phyloP scores from a whole-genome alignment of 306 rosid genomes.

The Begonia fuchsioides region DNA sequence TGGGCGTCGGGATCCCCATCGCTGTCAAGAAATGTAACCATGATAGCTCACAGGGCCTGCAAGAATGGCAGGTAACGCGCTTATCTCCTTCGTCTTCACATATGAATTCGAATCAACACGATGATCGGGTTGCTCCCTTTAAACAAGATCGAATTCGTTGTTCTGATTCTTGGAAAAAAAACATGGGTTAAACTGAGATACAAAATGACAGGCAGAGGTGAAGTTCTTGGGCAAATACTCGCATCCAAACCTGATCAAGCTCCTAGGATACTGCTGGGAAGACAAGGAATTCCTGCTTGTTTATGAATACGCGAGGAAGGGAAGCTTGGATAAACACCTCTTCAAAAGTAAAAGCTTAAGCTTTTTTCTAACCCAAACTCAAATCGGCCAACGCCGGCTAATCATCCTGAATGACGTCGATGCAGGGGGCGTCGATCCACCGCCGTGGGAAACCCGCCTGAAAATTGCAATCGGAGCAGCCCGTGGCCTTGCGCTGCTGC shows the following conservation, averaged over 20 bases:
- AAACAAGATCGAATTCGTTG: too few relatives aligned
- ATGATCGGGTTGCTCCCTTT: too few relatives aligned
- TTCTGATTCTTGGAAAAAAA: too few relatives aligned
- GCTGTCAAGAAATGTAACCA: conserved; percentile 70
- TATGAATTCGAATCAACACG: too few relatives aligned
- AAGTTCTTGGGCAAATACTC: conserved; percentile 59
- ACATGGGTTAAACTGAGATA: too few relatives aligned
- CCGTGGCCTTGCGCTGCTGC: conserved; percentile 48
- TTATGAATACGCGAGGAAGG: conserved; percentile 60
- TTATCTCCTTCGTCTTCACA: neutral
- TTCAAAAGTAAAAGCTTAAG: conserved; percentile 35
- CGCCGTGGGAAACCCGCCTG: conserved; percentile 48
- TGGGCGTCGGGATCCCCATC: conserved; percentile 58
- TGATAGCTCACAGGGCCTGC: conserved; percentile 59
- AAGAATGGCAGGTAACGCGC: conserved; percentile 56
- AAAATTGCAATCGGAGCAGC: conserved; percentile 85
- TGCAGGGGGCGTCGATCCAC: conserved; percentile 50
- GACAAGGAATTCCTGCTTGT: conserved; percentile 48
- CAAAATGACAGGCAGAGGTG: conserved; percentile 52
- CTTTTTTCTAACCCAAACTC: too few relatives aligned
- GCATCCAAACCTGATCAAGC: conserved; percentile 71
- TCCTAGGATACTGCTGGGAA: conserved; percentile 70
- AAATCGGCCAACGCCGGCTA: too few relatives aligned
- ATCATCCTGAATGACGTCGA: too few relatives aligned
- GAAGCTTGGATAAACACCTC: conserved; percentile 84